These are phyloP conservation scores for Eutrema yunnanense DNA, from an alignment of 345 rosid species.

Conservation along the genomic window DNA sequence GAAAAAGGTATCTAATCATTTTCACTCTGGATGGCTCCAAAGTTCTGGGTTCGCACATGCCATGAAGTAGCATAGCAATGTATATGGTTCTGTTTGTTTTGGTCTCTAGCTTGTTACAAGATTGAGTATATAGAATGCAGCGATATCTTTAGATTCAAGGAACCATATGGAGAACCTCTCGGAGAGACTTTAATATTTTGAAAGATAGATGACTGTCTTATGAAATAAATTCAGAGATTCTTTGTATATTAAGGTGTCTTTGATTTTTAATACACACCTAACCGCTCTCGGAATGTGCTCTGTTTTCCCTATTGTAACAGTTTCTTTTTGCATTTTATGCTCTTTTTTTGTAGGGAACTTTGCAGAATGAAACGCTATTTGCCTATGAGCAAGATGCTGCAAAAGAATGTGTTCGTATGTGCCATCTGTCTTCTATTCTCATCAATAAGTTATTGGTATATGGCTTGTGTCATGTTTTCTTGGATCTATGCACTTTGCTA, in stretches of 20 bases:
- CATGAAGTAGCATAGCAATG: conserved; percentile 1
- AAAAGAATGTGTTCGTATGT: conserved; percentile 53
- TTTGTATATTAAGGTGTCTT: neutral
- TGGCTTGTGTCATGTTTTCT: conserved; percentile 3
- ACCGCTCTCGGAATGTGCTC: neutral
- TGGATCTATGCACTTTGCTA: conserved; percentile 1
- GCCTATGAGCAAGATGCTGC: conserved; percentile 51
- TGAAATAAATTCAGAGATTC: neutral
- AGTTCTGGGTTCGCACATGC: conserved; percentile 8
- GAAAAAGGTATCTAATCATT: conserved; percentile 36
- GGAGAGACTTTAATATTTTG: neutral
- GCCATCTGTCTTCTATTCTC: conserved; percentile 10
- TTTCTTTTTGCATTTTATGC: neutral
- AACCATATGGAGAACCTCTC: neutral
- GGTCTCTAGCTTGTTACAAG: neutral
- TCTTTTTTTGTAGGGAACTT: conserved; percentile 33
- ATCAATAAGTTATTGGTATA: neutral
- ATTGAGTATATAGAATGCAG: neutral
- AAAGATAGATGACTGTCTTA: neutral
- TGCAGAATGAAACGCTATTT: conserved; percentile 38
- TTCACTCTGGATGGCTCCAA: neutral
- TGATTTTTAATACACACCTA: neutral
- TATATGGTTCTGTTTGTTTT: neutral
- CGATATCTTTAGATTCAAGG: neutral
- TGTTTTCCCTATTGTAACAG: neutral